phyloP scores from a whole-genome alignment of 305 asterid species.

The Fraxinus baroniana region DNA sequence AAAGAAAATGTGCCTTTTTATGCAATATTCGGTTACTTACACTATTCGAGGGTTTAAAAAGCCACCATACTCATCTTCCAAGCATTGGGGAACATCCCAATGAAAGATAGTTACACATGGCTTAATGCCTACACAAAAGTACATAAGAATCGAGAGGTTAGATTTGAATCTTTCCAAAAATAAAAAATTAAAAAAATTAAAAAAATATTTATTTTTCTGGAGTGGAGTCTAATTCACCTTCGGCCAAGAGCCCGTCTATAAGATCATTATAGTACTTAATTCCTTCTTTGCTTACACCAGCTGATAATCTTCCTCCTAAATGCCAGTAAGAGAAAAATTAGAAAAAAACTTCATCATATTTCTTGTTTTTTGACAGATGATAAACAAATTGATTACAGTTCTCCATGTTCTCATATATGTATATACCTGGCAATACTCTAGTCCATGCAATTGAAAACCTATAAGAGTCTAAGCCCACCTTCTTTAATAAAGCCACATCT shows the following conservation, averaged over 20 bases:
- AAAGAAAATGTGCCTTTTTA: neutral
- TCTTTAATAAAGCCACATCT: neutral
- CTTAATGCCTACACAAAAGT: neutral
- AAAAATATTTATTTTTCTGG: neutral
- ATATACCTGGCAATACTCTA: slow-evolving; percentile 22
- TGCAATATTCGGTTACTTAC: neutral
- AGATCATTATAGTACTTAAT: slow-evolving; percentile 20
- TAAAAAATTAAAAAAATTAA: too few species aligned
- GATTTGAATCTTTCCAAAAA: neutral
- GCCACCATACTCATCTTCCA: slow-evolving; percentile 17
- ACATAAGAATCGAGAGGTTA: neutral
- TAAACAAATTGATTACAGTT: neutral
- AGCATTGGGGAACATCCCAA: slow-evolving; percentile 13
- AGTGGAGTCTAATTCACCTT: neutral
- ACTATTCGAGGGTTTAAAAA: slow-evolving; percentile 3
- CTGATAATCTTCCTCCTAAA: slow-evolving; percentile 14
- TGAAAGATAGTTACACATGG: slow-evolving; percentile 21
- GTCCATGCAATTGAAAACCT: slow-evolving; percentile 33
- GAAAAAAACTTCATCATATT: neutral
- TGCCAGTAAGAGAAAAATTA: too few species aligned
- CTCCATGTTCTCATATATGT: neutral
- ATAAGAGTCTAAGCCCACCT: slow-evolving; percentile 3
- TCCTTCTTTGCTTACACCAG: slow-evolving; percentile 10
- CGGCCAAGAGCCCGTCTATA: neutral
- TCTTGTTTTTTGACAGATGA: neutral